These are phyloP conservation scores for Cephalotrichum gorgonifer DNA, from an alignment of 2,329 filamentous ascomycete species.

Conservation along the genomic window DNA sequence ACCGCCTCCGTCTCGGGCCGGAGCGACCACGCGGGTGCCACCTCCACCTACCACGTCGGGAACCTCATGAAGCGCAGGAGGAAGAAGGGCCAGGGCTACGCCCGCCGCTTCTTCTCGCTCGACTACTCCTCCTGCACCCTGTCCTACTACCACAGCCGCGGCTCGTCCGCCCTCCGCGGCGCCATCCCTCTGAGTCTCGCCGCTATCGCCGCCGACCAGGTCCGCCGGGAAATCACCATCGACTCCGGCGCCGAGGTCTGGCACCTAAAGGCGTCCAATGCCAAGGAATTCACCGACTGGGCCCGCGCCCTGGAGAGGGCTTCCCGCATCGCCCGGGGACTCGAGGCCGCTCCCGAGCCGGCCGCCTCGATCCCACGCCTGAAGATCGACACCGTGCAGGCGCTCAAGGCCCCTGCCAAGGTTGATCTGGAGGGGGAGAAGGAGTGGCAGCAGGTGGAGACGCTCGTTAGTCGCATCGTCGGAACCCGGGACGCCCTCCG, in stretches of 20 bases:
- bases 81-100: slow-evolving; percentile 90
- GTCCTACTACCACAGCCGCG: slow-evolving; percentile 92
- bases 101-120: slow-evolving; percentile 86
- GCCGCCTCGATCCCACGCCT: slow-evolving; percentile 11
- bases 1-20: slow-evolving; percentile 40
- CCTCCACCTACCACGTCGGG: slow-evolving; percentile 64
- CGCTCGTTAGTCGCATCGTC: slow-evolving; percentile 74
- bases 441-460: slow-evolving; percentile 82
- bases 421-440: slow-evolving; percentile 51
- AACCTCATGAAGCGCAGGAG: slow-evolving; percentile 79
- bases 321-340: slow-evolving; percentile 51
- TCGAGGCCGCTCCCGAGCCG: slow-evolving; percentile 26
- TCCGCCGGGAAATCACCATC: slow-evolving; percentile 83
- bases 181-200: slow-evolving; percentile 88
- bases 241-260: slow-evolving; percentile 96
- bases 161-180: slow-evolving; percentile 83
- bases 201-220: slow-evolving; percentile 81
- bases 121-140: slow-evolving; percentile 91
- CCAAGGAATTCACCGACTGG: slow-evolving; percentile 82
- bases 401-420: slow-evolving; percentile 13
- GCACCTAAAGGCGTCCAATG: slow-evolving; percentile 78
- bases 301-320: slow-evolving; percentile 75
- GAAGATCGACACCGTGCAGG: slow-evolving; percentile 14
- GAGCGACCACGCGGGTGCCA: slow-evolving; percentile 32
- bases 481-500: slow-evolving; percentile 83